phyloP scores from a whole-genome alignment of 31 red algal species.

The Odonthalia washingtoniensis region DNA sequence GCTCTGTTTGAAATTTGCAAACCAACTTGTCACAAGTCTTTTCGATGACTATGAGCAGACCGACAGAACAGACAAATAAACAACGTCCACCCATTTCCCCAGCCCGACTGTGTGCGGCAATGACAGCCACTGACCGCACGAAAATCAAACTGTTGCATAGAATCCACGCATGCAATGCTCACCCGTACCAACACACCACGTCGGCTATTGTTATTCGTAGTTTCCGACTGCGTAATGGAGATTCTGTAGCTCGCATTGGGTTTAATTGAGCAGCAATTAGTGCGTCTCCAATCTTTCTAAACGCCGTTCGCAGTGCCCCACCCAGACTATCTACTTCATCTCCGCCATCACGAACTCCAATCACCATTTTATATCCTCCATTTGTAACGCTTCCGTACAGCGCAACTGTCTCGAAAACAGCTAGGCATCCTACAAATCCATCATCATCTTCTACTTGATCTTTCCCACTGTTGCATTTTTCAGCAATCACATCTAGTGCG shows the following conservation, averaged over 20 bases:
- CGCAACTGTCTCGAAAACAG: slow-evolving; percentile 64
- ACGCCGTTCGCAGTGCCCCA: slow-evolving; percentile 1
- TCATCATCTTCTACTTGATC: slow-evolving; percentile 7
- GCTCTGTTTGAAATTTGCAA: too few species aligned
- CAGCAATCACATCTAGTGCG: slow-evolving; percentile 65
- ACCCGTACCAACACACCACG: not conserved
- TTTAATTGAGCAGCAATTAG: slow-evolving; percentile 30
- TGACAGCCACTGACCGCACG: too few species aligned
- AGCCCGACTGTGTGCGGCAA: too few species aligned
- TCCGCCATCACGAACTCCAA: slow-evolving; percentile 48
- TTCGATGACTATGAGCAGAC: too few species aligned
- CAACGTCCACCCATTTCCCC: too few species aligned
- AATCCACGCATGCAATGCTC: too few species aligned
- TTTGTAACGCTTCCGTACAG: slow-evolving; percentile 75
- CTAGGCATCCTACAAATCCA: slow-evolving; percentile 84
- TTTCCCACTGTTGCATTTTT: not conserved
- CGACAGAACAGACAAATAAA: too few species aligned
- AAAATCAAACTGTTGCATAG: too few species aligned
- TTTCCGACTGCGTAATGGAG: not conserved
- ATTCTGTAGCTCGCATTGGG: not conserved
- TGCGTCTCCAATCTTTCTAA: slow-evolving; percentile 25
- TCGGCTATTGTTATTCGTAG: not conserved
- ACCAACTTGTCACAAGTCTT: too few species aligned
- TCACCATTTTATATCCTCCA: slow-evolving; percentile 60
- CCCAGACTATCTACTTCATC: not conserved